phyloP scores from a whole-genome alignment of 192 early-diverging fungal species.

The Pilobolus umbonatus region DNA sequence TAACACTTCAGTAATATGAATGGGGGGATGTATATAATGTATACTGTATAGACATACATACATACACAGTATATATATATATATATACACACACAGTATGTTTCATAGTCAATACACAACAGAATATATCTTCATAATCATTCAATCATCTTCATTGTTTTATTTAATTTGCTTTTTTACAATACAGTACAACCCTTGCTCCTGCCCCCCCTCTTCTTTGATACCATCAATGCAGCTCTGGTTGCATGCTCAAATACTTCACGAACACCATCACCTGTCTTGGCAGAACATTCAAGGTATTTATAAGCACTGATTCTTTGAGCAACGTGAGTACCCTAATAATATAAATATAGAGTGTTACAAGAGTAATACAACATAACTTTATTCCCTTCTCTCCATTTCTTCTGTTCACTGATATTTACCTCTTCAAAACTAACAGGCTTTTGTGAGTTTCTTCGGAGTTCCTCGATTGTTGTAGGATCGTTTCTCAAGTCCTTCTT shows the following conservation, averaged over 20 bases:
- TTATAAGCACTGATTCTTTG: slow-evolving; percentile 73
- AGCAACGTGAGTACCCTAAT: slow-evolving; percentile 64
- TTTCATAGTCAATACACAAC: too few relatives aligned
- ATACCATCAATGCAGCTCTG: slow-evolving; percentile 66
- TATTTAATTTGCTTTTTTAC: slow-evolving; percentile 7
- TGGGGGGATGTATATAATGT: too few relatives aligned
- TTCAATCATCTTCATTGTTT: not conserved
- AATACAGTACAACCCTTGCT: slow-evolving; percentile 24
- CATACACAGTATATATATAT: too few relatives aligned
- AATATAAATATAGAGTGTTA: slow-evolving; percentile 28
- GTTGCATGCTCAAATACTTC: slow-evolving; percentile 89
- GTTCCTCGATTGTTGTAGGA: slow-evolving; percentile 66
- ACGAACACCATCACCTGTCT: slow-evolving; percentile 68
- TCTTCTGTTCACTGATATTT: slow-evolving; percentile 17
- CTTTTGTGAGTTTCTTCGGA: slow-evolving; percentile 65
- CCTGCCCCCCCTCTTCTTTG: slow-evolving; percentile 23
- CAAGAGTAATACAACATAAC: too few relatives aligned
- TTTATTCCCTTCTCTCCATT: too few relatives aligned
- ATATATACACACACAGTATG: too few relatives aligned
- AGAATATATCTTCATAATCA: not conserved
- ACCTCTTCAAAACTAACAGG: slow-evolving; percentile 75
- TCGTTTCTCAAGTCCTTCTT: slow-evolving; percentile 90
- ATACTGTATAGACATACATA: too few relatives aligned
- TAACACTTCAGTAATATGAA: too few relatives aligned
- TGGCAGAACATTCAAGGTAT: slow-evolving; percentile 86